Percentiles rank a stretch among this genome's conserved stretches.
Evolutionary conservation across 2,329 filamentous ascomycete species (phyloP).

Genomic region (Lachnellula cervina): DNA sequence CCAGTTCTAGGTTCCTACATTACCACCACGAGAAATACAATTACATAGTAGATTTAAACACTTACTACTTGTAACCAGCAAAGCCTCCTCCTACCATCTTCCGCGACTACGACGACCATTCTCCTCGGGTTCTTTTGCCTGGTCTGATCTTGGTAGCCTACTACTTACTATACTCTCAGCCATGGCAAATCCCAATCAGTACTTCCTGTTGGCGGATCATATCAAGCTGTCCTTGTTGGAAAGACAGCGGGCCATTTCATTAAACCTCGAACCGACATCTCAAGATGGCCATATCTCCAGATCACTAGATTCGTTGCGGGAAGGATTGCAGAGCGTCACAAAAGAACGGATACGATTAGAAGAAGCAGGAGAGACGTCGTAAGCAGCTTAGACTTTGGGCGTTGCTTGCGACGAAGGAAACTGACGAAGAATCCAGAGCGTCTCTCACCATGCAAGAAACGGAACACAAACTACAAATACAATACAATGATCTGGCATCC

Average conservation of each 20-base stretch:
- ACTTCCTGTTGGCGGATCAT: constrained; percentile 91
- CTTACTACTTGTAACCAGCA: neutral
- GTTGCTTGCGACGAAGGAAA: neutral
- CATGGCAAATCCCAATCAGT: constrained; percentile 64
- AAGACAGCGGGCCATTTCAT: constrained; percentile 76
- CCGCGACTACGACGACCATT: neutral
- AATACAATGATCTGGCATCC: constrained; percentile 69
- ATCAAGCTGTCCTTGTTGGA: constrained; percentile 94
- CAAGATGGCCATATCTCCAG: constrained; percentile 87
- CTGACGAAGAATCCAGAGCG: constrained; percentile 24
- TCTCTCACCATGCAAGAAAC: constrained; percentile 55
- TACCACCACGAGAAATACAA: neutral
- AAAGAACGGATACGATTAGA: constrained; percentile 59
- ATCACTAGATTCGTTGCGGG: constrained; percentile 79
- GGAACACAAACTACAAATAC: constrained; percentile 63
- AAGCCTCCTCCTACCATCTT: neutral
- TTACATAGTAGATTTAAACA: no score
- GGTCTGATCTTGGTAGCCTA: neutral
- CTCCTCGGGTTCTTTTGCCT: neutral
- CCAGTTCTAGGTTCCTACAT: neutral
- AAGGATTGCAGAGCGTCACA: constrained; percentile 69
- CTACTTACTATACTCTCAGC: neutral
- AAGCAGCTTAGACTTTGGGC: constrained; percentile 25
- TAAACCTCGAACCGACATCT: constrained; percentile 65
- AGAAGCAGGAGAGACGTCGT: constrained; percentile 61